Percentiles rank a stretch among this genome's conserved stretches.
Conservation (phyloP, 768 basidiomycete species). For the Lactifluus volemus region DNA sequence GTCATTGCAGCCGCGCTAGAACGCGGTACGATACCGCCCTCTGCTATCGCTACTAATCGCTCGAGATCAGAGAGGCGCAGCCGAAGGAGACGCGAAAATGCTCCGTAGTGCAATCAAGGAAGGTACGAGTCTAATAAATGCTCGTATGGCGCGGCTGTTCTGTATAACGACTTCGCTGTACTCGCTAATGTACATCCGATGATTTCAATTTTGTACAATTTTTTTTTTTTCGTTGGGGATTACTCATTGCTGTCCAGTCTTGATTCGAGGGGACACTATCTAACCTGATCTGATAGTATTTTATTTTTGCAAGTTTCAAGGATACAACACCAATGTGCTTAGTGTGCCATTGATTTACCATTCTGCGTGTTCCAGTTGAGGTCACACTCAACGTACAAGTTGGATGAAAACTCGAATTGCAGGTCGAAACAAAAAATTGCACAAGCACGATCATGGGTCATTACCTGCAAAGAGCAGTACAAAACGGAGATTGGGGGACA, state of each 20-base stretch:
- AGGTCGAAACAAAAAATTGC: background rate
- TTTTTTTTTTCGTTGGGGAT: background rate
- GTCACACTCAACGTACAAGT: background rate
- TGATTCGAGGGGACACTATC: background rate
- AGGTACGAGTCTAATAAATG: background rate
- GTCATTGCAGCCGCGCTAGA: constrained; percentile 86
- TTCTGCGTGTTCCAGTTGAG: no score
- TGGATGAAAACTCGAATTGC: background rate
- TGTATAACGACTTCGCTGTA: background rate
- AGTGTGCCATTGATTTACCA: background rate
- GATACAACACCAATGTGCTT: background rate
- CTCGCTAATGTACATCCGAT: constrained; percentile 8
- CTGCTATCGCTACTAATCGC: constrained; percentile 42
- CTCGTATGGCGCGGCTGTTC: constrained; percentile 4
- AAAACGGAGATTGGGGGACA: background rate
- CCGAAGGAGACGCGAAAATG: constrained; percentile 39
- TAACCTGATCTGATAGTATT: background rate
- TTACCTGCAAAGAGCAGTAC: constrained; percentile 1
- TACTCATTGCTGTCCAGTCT: background rate
- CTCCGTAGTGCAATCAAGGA: background rate
- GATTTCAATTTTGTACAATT: constrained; percentile 12
- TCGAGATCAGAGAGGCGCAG: constrained; percentile 50
- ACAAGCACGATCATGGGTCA: background rate
- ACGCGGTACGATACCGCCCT: constrained; percentile 54
- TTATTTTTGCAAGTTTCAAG: background rate